Evolutionary conservation across 208 protist genomes (phyloP), one percentile per base, ranked within the genome.

Genomic region (Leptomonas pyrrhocoris): DNA sequence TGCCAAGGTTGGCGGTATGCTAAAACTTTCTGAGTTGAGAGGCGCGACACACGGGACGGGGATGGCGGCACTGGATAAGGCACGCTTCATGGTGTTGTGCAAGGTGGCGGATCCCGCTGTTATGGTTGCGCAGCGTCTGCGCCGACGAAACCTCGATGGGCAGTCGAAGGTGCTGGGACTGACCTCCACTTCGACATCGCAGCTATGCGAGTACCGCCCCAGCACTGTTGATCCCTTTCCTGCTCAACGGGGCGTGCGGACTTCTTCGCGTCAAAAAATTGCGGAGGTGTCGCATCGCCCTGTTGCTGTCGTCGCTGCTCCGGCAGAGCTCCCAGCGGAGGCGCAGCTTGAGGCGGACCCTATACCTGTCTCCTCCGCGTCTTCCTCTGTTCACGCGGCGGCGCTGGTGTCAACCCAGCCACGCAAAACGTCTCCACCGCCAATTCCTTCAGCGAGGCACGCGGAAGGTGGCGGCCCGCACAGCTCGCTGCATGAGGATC

Each of bases 1-100:
- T 18, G 62, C 48, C 3, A n/a, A 60, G 21, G 13, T 19, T 16
- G 12, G n/a, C 21, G 8, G 67, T n/a, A n/a, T n/a, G n/a, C n/a
- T n/a, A n/a, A n/a, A n/a, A n/a, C n/a, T n/a, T n/a, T n/a, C n/a
- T n/a, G n/a, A n/a, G n/a, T n/a, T n/a, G n/a, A n/a, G n/a, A n/a
- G n/a, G n/a, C n/a, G n/a, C n/a, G n/a, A n/a, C n/a, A n/a, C n/a
- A n/a, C n/a, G n/a, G n/a, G n/a, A n/a, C n/a, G n/a, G n/a, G n/a
- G n/a, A n/a, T n/a, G 13, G 23, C 36, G 0, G 40, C 25, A 34
- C 63, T 57, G 0, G 56, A 71, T 25, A 57, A 56, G 59, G 40
- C 63, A 27, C 62, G 72, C 9, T 77, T 49, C 19, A 77, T 77
- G 72, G 46, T 77, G 49, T n/a, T 77, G 19, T 66, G 56, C 50